Conservation (phyloP, 2,329 filamentous ascomycete genomes). For the Exophiala phaeomuriformis region DNA sequence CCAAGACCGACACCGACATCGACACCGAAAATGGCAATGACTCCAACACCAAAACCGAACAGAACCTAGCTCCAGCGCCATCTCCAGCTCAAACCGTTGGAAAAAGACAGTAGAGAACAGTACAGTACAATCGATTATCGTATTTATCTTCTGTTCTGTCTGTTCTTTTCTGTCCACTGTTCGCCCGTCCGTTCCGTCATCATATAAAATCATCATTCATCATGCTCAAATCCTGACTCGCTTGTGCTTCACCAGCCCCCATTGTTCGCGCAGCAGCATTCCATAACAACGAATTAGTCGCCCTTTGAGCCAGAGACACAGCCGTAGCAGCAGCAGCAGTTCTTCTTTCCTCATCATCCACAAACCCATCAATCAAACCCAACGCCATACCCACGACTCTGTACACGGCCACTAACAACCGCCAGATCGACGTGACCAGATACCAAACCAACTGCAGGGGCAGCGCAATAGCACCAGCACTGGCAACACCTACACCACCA, state of each 20-base stretch:
- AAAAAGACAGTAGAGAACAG: too few relatives aligned
- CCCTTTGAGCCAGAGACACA: not conserved
- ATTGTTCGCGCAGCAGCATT: too few relatives aligned
- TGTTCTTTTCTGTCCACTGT: too few relatives aligned
- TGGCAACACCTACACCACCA: too few relatives aligned
- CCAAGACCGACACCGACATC: not conserved
- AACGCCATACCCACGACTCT: constrained; percentile 25
- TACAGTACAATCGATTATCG: too few relatives aligned
- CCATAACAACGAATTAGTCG: too few relatives aligned
- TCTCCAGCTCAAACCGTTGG: too few relatives aligned
- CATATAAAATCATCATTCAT: constrained; percentile 27
- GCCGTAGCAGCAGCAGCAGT: constrained; percentile 5
- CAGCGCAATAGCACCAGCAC: too few relatives aligned
- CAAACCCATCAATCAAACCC: constrained; percentile 39
- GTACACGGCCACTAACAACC: constrained; percentile 15
- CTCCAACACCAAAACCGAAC: not conserved
- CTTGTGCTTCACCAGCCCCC: too few relatives aligned
- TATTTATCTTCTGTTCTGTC: too few relatives aligned
- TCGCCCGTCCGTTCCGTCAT: not conserved
- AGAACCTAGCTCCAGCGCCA: too few relatives aligned
- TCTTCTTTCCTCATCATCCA: constrained; percentile 30
- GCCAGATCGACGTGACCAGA: constrained; percentile 1
- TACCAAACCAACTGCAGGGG: too few relatives aligned
- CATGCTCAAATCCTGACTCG: constrained; percentile 19
- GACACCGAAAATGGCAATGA: not conserved